Evolutionary conservation across 805 yeast species (phyloP), one percentile per base, ranked within the genome.

Genomic region (Candida hispaniensis): DNA sequence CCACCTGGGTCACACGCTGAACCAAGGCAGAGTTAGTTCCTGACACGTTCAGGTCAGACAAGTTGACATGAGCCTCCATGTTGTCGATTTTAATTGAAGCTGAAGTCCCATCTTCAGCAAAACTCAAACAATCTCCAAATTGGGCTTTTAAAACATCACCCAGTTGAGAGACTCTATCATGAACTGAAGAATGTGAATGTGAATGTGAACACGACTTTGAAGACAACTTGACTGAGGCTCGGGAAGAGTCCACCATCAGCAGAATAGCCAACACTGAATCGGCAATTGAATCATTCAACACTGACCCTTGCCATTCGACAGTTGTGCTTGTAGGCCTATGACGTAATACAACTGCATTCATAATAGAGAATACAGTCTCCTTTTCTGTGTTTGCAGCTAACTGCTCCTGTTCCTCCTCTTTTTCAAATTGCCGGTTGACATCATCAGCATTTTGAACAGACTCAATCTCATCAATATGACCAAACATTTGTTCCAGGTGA

Each of bases 401-500:
- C 58, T 15, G 34, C 23, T n/a, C 44, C 39, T 18, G 26, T 5
- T 42, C 41, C 33, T 20, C 26, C 29, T 30, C 39, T 23, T 28
- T 7, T 19, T 29, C 42, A 12, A 34, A 30, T 35, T 42, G 62
- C 66, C 38, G 24, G 15, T 27, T 13, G 19, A 30, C 19, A 12
- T 12, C 18, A 9, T 12, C 18, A 10, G 42, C 27, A 8, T 19
- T 10, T 10, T 8, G 9, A 8, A 8, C 25, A 7, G 10, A 11
- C 9, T 6, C 25, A 7, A 22, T 9, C 28, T 30, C 34, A 8
- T 30, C 34, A 22, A 32, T 23, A 13, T 38, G 71, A 2, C 96
- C 97, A 66, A 88, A 91, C 98, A 91, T 91, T 52, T 86, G 97
- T 40, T 77, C 72, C 39, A 91, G 67, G 52, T 91, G 97, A 85